Percentiles rank a stretch among this genome's conserved stretches.
Evolutionary conservation across 768 basidiomycete species (phyloP).

Genomic region (Exsudoporus frostii): DNA sequence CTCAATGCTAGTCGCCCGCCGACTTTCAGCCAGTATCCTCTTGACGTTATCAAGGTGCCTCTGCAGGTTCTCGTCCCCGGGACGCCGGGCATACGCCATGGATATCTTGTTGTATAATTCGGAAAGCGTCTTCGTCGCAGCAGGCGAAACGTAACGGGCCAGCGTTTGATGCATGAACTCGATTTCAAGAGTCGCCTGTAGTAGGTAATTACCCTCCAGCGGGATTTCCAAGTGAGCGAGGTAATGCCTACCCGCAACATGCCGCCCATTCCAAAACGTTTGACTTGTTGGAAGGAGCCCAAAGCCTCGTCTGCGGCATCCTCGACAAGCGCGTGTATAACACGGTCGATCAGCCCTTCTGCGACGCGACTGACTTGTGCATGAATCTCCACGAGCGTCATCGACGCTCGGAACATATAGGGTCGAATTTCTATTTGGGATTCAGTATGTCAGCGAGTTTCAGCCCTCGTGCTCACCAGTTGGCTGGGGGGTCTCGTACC

Average conservation of each 20-base stretch:
- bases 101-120: slow-evolving; percentile 95
- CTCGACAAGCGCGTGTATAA: slow-evolving; percentile 75
- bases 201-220: background rate
- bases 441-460: background rate
- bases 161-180: slow-evolving; percentile 99
- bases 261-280: slow-evolving; percentile 94
- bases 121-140: slow-evolving; percentile 80
- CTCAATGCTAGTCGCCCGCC: slow-evolving; percentile 89
- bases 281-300: slow-evolving; percentile 82
- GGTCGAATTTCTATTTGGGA: slow-evolving; percentile 75
- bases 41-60: slow-evolving; percentile 86
- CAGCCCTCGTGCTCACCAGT: slow-evolving; percentile 53
- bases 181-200: slow-evolving; percentile 96
- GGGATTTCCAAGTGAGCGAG: background rate
- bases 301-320: slow-evolving; percentile 82
- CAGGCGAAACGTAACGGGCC: slow-evolving; percentile 77
- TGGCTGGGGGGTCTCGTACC: slow-evolving; percentile 92
- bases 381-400: slow-evolving; percentile 88
- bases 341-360: slow-evolving; percentile 77
- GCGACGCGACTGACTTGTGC: slow-evolving; percentile 84
- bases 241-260: slow-evolving; percentile 80
- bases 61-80: slow-evolving; percentile 85
- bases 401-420: slow-evolving; percentile 87
- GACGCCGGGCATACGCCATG: slow-evolving; percentile 81
- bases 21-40: slow-evolving; percentile 82